Conservation (phyloP, 768 basidiomycete species). For the Pleurotus citrinopileatus region DNA sequence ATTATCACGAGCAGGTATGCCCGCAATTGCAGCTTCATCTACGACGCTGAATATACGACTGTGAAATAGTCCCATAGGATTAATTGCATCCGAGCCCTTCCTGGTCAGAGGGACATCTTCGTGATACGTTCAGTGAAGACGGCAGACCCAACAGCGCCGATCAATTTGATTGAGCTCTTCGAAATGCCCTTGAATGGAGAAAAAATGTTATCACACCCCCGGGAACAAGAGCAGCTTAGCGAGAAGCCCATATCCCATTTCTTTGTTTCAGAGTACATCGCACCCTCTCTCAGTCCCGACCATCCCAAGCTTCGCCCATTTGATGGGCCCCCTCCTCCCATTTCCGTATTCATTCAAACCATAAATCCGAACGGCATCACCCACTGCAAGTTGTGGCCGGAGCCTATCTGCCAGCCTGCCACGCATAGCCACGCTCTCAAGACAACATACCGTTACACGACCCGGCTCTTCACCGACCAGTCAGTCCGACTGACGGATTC, state of each 20-base stretch:
- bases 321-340: constrained; percentile 30
- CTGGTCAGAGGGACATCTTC: constrained; percentile 48
- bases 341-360: constrained; percentile 36
- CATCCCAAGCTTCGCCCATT: constrained; percentile 23
- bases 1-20: constrained; percentile 22
- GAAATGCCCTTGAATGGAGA: constrained; percentile 20
- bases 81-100: constrained; percentile 48
- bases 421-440: constrained; percentile 7
- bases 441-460: constrained; percentile 20
- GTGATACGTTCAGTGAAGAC: constrained; percentile 42
- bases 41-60: background rate
- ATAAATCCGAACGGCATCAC: constrained; percentile 25
- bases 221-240: constrained; percentile 23
- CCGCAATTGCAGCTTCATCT: constrained; percentile 9
- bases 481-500: constrained; percentile 24
- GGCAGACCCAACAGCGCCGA: constrained; percentile 13
- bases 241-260: constrained; percentile 23
- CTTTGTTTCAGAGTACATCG: constrained; percentile 38
- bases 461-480: constrained; percentile 23
- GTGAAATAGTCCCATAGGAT: constrained; percentile 51
- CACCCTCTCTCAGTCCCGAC: constrained; percentile 21
- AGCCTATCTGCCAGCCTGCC: constrained; percentile 12
- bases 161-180: constrained; percentile 18
- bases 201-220: background rate
- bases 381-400: constrained; percentile 33